Percentiles rank a stretch among this genome's conserved stretches.
These are phyloP conservation scores for Apiospora phragmitis DNA, from an alignment of 2,329 filamentous ascomycete genomes.

Conservation along the genomic window DNA sequence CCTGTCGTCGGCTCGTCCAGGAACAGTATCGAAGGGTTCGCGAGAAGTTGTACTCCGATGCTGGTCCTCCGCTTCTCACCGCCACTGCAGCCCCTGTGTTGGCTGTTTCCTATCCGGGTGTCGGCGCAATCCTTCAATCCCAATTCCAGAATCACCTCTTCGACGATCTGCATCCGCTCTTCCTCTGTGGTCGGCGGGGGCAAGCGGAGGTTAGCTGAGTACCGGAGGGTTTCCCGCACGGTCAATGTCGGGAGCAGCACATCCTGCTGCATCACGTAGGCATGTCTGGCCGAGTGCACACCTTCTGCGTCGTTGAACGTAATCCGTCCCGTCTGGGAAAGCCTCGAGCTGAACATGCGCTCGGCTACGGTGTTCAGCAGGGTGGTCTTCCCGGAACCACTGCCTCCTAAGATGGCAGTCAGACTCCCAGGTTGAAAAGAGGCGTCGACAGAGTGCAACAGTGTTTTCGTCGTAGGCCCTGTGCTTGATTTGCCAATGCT, in stretches of 20 bases:
- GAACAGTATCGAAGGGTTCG: conserved; percentile 76
- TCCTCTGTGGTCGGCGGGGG: conserved; percentile 60
- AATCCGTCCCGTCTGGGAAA: conserved; percentile 53
- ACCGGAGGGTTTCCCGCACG: conserved; percentile 72
- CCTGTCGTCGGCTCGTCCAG: conserved; percentile 80
- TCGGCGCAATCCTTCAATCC: conserved; percentile 76
- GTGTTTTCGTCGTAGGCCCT: conserved; percentile 44
- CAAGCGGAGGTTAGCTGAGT: conserved; percentile 71
- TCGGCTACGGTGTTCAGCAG: conserved; percentile 71
- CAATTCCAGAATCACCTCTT: conserved; percentile 75
- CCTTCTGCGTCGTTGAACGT: conserved; percentile 62
- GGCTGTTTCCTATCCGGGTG: conserved; percentile 70
- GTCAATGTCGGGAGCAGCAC: conserved; percentile 72
- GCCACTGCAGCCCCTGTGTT: conserved; percentile 74
- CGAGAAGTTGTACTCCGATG: conserved; percentile 76
- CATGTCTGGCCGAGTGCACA: conserved; percentile 56
- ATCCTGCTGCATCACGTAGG: conserved; percentile 78
- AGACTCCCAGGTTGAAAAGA: conserved; percentile 65
- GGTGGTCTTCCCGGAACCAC: conserved; percentile 73
- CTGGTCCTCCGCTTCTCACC: conserved; percentile 77
- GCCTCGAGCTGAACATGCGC: conserved; percentile 58
- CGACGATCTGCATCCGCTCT: conserved; percentile 65
- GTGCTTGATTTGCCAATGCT: conserved; percentile 29
- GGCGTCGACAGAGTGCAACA: conserved; percentile 65
- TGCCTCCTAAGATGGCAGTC: conserved; percentile 75